These are phyloP conservation scores for Hygrocybe coccinea DNA, from an alignment of 768 basidiomycete genomes.

Conservation along the genomic window DNA sequence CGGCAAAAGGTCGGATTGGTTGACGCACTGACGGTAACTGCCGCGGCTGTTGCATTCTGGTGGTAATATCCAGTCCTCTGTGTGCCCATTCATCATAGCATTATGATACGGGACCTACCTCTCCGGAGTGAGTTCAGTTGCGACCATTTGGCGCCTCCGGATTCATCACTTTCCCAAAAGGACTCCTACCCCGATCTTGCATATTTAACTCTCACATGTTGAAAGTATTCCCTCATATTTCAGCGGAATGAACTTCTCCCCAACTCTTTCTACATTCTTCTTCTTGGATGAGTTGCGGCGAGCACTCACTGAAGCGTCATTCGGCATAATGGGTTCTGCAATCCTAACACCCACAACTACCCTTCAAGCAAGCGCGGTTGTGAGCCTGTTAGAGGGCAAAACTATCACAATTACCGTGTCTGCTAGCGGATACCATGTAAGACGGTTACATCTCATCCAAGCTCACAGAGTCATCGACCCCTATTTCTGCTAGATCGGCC, in stretches of 20 bases:
- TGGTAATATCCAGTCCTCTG: too few relatives aligned
- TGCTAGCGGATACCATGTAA: conserved; percentile 53
- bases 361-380: conserved; percentile 48
- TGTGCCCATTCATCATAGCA: too few relatives aligned
- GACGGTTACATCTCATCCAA: conserved; percentile 6
- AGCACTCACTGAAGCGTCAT: conserved; percentile 55
- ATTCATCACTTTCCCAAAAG: too few relatives aligned
- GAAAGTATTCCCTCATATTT: not conserved
- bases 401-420: conserved; percentile 45
- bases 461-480: conserved; percentile 11
- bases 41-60: too few relatives aligned
- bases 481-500: conserved; percentile 15
- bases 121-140: too few relatives aligned
- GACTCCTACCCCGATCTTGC: too few relatives aligned
- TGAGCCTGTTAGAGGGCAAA: conserved; percentile 55
- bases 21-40: too few relatives aligned
- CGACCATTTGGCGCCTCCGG: too few relatives aligned
- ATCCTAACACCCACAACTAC: conserved; percentile 33
- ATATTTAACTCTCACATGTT: not conserved
- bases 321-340: conserved; percentile 48
- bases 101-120: too few relatives aligned
- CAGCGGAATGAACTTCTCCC: not conserved
- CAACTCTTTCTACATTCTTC: conserved; percentile 21
- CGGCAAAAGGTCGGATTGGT: too few relatives aligned
- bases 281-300: conserved; percentile 47